Conservation (phyloP, 495 filamentous ascomycete genomes). For the Aspergillus baeticus region DNA sequence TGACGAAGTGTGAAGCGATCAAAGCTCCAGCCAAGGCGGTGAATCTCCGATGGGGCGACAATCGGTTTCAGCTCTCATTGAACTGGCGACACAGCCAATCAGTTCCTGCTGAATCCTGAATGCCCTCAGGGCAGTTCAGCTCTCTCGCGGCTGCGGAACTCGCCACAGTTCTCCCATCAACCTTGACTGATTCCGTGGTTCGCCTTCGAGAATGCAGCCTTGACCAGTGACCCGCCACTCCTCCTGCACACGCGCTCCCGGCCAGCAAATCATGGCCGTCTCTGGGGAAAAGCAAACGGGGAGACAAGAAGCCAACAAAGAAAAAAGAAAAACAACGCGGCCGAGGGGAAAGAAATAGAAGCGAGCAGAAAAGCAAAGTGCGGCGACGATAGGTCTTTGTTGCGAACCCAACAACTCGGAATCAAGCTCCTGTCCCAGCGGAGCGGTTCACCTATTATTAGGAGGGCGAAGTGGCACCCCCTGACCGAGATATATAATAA, state of each 20-base stretch:
- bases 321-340: slow-evolving; percentile 13
- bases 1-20: neutral
- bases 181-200: slow-evolving; percentile 22
- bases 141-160: slow-evolving; percentile 6
- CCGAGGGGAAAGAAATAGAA: slow-evolving; percentile 9
- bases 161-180: slow-evolving; percentile 20
- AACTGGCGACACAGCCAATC: neutral
- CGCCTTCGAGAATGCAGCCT: slow-evolving; percentile 32
- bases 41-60: neutral
- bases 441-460: slow-evolving; percentile 12
- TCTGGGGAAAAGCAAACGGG: slow-evolving; percentile 15
- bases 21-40: slow-evolving; percentile 4
- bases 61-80: slow-evolving; percentile 13
- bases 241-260: slow-evolving; percentile 31
- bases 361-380: slow-evolving; percentile 11
- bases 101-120: neutral
- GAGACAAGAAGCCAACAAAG: slow-evolving; percentile 16
- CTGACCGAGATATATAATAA: slow-evolving; percentile 15
- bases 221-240: slow-evolving; percentile 36
- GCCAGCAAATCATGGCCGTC: slow-evolving; percentile 21
- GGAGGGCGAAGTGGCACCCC: neutral
- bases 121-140: slow-evolving; percentile 14
- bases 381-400: neutral
- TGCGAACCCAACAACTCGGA: slow-evolving; percentile 13
- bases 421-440: slow-evolving; percentile 15